Evolutionary conservation across 208 protist genomes (phyloP).

Genomic region (Acanthamoeba royreba): DNA sequence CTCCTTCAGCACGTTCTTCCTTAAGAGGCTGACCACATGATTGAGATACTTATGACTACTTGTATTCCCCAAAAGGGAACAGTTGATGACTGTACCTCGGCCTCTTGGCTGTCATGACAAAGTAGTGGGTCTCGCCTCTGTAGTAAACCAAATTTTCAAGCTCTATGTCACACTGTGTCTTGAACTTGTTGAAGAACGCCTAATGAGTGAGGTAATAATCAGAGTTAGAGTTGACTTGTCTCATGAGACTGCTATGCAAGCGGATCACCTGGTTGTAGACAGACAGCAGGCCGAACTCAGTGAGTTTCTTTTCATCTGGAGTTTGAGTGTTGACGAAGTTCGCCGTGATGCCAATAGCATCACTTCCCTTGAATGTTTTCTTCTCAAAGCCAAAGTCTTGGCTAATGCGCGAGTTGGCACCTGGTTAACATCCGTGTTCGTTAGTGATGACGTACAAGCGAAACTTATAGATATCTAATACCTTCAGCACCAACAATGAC

Average conservation of each 20-base stretch:
- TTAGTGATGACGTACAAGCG: not conserved
- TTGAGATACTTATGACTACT: not conserved
- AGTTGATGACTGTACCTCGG: not conserved
- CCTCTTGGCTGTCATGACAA: constrained; percentile 40
- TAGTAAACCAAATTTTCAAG: constrained; percentile 48
- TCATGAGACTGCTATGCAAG: not conserved
- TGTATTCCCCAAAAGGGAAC: not conserved
- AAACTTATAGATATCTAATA: not conserved
- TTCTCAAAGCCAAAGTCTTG: not conserved
- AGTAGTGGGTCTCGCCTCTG: constrained; percentile 41
- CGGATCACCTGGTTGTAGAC: constrained; percentile 8
- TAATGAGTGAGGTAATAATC: not conserved
- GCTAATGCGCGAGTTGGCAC: not conserved
- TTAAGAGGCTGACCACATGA: not conserved
- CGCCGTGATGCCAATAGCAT: constrained; percentile 30
- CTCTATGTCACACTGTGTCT: not conserved
- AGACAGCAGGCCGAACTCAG: constrained; percentile 3
- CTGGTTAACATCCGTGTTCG: not conserved
- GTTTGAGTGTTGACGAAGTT: constrained; percentile 43
- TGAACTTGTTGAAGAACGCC: constrained; percentile 22
- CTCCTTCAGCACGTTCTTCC: not conserved
- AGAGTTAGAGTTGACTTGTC: not conserved
- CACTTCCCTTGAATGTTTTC: not conserved
- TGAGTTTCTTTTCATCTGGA: not conserved
- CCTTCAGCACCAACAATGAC: not conserved